A percentile compares a stretch with the other conserved stretches of the same genome.
Conservation (phyloP, 2,329 filamentous ascomycete species). For the Exophiala lecanii-corni region DNA sequence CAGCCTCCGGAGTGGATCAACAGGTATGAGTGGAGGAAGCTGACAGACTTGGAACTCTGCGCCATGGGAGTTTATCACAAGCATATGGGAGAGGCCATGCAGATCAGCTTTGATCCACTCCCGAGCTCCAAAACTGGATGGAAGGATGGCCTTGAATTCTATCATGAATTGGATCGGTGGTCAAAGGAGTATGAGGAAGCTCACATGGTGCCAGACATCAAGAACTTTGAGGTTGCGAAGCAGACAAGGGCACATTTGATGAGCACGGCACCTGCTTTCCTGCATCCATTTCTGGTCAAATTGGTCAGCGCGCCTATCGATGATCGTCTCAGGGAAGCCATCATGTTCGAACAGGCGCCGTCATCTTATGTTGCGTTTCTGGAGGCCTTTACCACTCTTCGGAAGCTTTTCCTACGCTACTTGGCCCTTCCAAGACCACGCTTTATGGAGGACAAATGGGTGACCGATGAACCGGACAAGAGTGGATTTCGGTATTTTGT, state of each 20-base stretch:
- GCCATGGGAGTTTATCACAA: slow-evolving; percentile 63
- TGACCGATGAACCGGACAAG: slow-evolving; percentile 46
- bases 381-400: slow-evolving; percentile 46
- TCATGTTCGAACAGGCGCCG: slow-evolving; percentile 51
- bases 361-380: slow-evolving; percentile 36
- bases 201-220: slow-evolving; percentile 46
- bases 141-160: slow-evolving; percentile 45
- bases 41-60: slow-evolving; percentile 63
- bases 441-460: slow-evolving; percentile 33
- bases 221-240: slow-evolving; percentile 40
- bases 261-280: slow-evolving; percentile 47
- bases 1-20: slow-evolving; percentile 62
- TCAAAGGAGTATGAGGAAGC: slow-evolving; percentile 51
- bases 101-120: slow-evolving; percentile 46
- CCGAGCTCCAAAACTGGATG: slow-evolving; percentile 35
- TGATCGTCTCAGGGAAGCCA: slow-evolving; percentile 58
- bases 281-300: slow-evolving; percentile 47
- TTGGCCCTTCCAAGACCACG: slow-evolving; percentile 54
- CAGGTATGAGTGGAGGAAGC: slow-evolving; percentile 64
- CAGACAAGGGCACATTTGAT: slow-evolving; percentile 59
- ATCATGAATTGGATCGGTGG: slow-evolving; percentile 44
- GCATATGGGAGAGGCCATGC: slow-evolving; percentile 63
- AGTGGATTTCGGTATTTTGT: slow-evolving; percentile 50
- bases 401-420: slow-evolving; percentile 55
- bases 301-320: slow-evolving; percentile 59